phyloP scores from a whole-genome alignment of 2,329 filamentous ascomycete species.

The Phyllachora maydis region DNA sequence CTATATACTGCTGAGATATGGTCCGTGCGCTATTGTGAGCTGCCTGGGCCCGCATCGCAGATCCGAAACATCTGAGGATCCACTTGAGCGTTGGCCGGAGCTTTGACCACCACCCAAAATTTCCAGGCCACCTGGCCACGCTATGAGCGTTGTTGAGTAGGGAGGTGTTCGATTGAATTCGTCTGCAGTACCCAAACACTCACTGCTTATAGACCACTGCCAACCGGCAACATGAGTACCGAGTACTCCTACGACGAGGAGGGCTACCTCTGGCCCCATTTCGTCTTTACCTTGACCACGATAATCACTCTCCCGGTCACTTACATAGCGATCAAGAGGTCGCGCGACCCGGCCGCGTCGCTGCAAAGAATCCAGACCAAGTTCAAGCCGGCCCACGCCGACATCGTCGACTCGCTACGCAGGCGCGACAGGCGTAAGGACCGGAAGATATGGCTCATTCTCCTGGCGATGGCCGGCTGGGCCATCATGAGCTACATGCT shows the following conservation, averaged over 20 bases:
- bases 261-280: conserved; percentile 98
- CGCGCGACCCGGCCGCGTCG: conserved; percentile 55
- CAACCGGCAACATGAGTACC: conserved; percentile 58
- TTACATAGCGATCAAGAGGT: conserved; percentile 67
- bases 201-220: too few relatives aligned
- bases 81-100: conserved; percentile 3
- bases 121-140: conserved; percentile 18
- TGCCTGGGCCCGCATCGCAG: too few relatives aligned
- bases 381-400: conserved; percentile 64
- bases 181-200: conserved; percentile 4
- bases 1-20: too few relatives aligned
- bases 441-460: conserved; percentile 65
- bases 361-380: conserved; percentile 66
- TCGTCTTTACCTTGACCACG: conserved; percentile 76
- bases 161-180: conserved; percentile 1
- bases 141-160: too few relatives aligned
- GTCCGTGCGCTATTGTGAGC: too few relatives aligned
- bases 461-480: conserved; percentile 63
- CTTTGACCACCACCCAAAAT: conserved; percentile 8
- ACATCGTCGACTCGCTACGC: conserved; percentile 65
- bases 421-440: conserved; percentile 78
- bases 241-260: conserved; percentile 98
- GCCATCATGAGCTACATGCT: conserved; percentile 72
- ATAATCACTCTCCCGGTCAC: conserved; percentile 81
- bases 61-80: too few relatives aligned